Evolutionary conservation across 306 rosid species (phyloP).

Genomic region (Crataegus laevigata): DNA sequence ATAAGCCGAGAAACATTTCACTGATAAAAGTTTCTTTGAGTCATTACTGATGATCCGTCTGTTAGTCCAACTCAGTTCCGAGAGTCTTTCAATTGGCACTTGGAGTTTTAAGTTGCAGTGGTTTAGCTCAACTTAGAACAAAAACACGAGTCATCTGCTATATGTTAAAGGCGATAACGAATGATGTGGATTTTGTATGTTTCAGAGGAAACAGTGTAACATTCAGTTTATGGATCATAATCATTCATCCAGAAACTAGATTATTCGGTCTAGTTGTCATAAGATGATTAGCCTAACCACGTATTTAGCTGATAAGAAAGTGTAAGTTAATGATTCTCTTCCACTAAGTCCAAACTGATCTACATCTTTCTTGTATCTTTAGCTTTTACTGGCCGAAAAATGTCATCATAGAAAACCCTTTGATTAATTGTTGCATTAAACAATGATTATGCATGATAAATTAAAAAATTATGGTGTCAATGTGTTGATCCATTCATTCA

Average conservation of each 20-base stretch:
- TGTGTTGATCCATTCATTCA: slow-evolving; percentile 20
- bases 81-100: not conserved
- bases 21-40: not conserved
- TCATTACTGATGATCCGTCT: not conserved
- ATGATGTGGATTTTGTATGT: slow-evolving; percentile 11
- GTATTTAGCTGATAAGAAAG: slow-evolving; percentile 10
- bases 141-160: not conserved
- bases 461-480: slow-evolving; percentile 10
- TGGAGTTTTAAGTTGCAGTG: not conserved
- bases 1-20: not conserved
- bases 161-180: not conserved
- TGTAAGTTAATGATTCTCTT: slow-evolving; percentile 18
- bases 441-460: slow-evolving; percentile 5
- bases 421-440: slow-evolving; percentile 8
- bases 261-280: slow-evolving; percentile 22
- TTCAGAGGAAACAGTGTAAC: slow-evolving; percentile 13
- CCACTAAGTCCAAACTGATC: slow-evolving; percentile 35
- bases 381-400: not conserved
- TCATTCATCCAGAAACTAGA: slow-evolving; percentile 19
- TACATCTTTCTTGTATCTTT: slow-evolving; percentile 3
- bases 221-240: slow-evolving; percentile 5
- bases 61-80: not conserved
- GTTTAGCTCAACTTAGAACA: not conserved
- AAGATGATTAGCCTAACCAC: slow-evolving; percentile 12
- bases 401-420: not conserved